Evolutionary conservation across 306 rosid genomes (phyloP).

Genomic region (Astragalus membranaceus): DNA sequence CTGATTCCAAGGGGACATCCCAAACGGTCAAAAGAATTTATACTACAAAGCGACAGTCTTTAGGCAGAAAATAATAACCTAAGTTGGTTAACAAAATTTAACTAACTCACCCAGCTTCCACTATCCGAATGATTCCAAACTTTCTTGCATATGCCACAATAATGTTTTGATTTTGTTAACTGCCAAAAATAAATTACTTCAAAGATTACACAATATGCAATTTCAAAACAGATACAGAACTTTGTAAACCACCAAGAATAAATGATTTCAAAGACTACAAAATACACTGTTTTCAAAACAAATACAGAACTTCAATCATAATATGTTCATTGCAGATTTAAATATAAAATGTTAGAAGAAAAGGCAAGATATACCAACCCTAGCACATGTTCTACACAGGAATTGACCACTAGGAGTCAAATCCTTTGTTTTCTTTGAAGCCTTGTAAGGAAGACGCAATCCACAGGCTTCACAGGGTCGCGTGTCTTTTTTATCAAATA

Average conservation of each 20-base stretch:
- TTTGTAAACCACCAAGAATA: constrained; percentile 37
- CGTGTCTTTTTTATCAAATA: constrained; percentile 45
- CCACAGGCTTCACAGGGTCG: constrained; percentile 86
- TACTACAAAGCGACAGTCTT: constrained; percentile 9
- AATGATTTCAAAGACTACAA: constrained; percentile 19
- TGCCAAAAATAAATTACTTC: constrained; percentile 32
- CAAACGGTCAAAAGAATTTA: not conserved
- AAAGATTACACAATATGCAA: constrained; percentile 8
- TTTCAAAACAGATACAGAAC: constrained; percentile 1
- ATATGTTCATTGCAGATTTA: constrained; percentile 8
- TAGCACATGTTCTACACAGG: constrained; percentile 78
- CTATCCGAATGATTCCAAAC: constrained; percentile 89
- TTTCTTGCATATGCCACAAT: constrained; percentile 97
- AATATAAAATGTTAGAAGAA: constrained; percentile 1
- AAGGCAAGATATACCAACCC: constrained; percentile 54
- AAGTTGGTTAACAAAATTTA: constrained; percentile 7
- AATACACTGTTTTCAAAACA: not conserved
- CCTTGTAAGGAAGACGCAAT: constrained; percentile 46
- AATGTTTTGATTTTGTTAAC: constrained; percentile 81
- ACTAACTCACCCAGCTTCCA: constrained; percentile 94
- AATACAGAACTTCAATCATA: constrained; percentile 16
- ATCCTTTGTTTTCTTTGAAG: constrained; percentile 50
- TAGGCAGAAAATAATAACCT: not conserved
- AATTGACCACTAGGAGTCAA: constrained; percentile 47
- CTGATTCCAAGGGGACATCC: constrained; percentile 38